Evolutionary conservation across 208 protist species (phyloP), one percentile per base, ranked within the genome.

Genomic region (Acanthamoeba lugdunensis): DNA sequence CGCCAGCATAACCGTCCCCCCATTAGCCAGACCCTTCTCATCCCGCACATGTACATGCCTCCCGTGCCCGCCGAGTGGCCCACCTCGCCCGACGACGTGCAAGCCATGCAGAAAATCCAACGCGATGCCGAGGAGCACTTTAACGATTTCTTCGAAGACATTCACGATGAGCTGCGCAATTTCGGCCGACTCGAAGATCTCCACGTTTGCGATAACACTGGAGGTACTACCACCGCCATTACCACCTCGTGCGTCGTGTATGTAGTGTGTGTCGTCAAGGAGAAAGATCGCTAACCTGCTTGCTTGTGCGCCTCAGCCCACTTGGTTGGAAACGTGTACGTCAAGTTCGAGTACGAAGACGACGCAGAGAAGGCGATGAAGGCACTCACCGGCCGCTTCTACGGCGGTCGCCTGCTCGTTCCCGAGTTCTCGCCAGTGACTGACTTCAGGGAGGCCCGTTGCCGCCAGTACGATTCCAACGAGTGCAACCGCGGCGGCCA

Each of bases 351-450:
- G 41, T 95, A 79, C 54, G 96, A 97, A 81, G 94, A 96, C 13
- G 79, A 69, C 16, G 96, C 96, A 28, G 52, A 63, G 63, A 92
- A 92, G 56, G 95, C 95, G 13, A 37, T 96, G 18, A 41, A 95
- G 69, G 58, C n/a, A 23, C n/a, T 97, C 56, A 93, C 67, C n/a
- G 96, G 95, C 50, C 90, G 96, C 81, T 97, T 96, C 63, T 97
- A 97, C 89, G 94, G 30, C 69, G 95, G 94, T 37, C 81, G 94
- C 30, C 95, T 88, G 41, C 92, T 97, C 48, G 37, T 96, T 18
- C 92, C 95, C 21, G 96, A 97, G 73, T 95, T 97, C 54, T 97
- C 95, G 56, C 96, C 96, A n/a, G 96, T 97, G 14, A 97, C 96
- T 13, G 96, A 97, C 88, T 97, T 97, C 45, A 90, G 84, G 73